phyloP scores from a whole-genome alignment of 2,329 filamentous ascomycete genomes.

The Penicillium rolfsii region DNA sequence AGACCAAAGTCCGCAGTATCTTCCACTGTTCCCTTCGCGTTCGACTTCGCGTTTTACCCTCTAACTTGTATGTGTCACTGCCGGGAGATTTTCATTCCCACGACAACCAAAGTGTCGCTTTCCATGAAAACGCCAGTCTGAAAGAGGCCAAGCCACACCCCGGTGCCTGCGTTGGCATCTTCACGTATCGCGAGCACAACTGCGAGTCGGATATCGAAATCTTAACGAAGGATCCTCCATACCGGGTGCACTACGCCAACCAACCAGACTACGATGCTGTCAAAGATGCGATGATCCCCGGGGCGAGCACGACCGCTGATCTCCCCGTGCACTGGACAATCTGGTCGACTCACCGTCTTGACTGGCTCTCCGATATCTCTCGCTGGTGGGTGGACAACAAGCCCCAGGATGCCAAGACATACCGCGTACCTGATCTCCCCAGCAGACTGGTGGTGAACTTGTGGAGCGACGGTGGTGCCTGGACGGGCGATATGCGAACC shows the following conservation, averaged over 20 bases:
- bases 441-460: conserved; percentile 47
- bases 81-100: background rate
- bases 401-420: conserved; percentile 37
- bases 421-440: conserved; percentile 41
- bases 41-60: conserved; percentile 47
- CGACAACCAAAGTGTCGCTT: background rate
- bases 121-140: background rate
- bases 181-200: conserved; percentile 52
- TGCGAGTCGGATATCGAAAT: conserved; percentile 60
- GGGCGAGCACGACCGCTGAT: conserved; percentile 35
- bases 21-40: conserved; percentile 55
- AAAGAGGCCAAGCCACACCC: conserved; percentile 35
- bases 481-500: conserved; percentile 47
- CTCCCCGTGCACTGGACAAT: conserved; percentile 44
- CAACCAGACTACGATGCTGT: conserved; percentile 47
- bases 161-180: conserved; percentile 56
- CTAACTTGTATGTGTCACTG: conserved; percentile 18
- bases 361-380: conserved; percentile 43
- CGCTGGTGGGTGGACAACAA: conserved; percentile 44
- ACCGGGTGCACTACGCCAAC: conserved; percentile 49
- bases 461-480: conserved; percentile 49
- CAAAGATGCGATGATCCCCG: conserved; percentile 39
- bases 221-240: conserved; percentile 51
- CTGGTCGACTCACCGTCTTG: conserved; percentile 47
- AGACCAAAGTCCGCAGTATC: conserved; percentile 49